These are phyloP conservation scores for Schizosaccharomyces osmophilus DNA, from an alignment of 805 yeast genomes.

Conservation along the genomic window DNA sequence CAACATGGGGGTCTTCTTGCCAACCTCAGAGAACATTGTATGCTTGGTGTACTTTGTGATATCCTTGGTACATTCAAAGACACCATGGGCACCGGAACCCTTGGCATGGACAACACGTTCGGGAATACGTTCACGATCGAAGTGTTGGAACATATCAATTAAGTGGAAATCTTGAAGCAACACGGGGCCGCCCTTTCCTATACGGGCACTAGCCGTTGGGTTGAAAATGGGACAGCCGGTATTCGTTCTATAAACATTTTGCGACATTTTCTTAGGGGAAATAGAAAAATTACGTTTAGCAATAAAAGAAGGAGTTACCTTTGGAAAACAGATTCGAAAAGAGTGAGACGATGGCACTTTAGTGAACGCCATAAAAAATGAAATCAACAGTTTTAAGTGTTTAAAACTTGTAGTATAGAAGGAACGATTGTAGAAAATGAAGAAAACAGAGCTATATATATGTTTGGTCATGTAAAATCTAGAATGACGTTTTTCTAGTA, in stretches of 20 bases:
- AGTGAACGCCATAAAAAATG: too few relatives aligned
- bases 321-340: too few relatives aligned
- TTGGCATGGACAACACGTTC: constrained; percentile 87
- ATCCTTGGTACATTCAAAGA: constrained; percentile 69
- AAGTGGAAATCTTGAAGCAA: constrained; percentile 34
- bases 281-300: too few relatives aligned
- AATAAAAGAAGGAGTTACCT: too few relatives aligned
- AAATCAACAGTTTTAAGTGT: too few relatives aligned
- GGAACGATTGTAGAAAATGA: too few relatives aligned
- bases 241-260: constrained; percentile 21
- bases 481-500: too few relatives aligned
- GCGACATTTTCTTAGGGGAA: background rate
- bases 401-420: too few relatives aligned
- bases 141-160: constrained; percentile 33
- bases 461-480: too few relatives aligned
- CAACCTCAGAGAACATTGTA: constrained; percentile 39
- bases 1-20: constrained; percentile 40
- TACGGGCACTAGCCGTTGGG: constrained; percentile 29
- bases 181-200: constrained; percentile 34
- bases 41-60: constrained; percentile 48
- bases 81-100: constrained; percentile 71
- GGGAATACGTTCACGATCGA: constrained; percentile 74
- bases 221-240: constrained; percentile 32
- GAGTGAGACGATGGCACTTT: too few relatives aligned
- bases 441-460: too few relatives aligned